Percentiles rank a stretch among this genome's conserved stretches.
These are phyloP conservation scores for Aquanectria penicillioides DNA, from an alignment of 2,329 filamentous ascomycete species.

Conservation along the genomic window DNA sequence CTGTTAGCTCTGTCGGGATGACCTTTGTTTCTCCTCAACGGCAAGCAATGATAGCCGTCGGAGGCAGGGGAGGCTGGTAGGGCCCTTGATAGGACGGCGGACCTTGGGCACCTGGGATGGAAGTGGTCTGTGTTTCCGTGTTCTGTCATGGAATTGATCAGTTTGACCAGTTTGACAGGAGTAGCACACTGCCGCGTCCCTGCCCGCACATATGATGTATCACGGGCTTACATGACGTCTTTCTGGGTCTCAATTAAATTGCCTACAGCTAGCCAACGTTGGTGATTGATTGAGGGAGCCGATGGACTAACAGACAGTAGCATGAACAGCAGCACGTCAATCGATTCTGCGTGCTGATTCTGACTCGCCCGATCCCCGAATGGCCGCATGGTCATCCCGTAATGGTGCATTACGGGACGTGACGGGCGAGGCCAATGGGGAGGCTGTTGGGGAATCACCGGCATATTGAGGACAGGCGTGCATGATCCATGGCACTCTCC, in stretches of 20 bases:
- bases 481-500: conserved; percentile 20
- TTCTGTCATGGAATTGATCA: too few species aligned
- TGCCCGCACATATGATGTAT: neutral
- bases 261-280: neutral
- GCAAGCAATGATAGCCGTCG: neutral
- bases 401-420: conserved; percentile 8
- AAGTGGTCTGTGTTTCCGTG: too few species aligned
- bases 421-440: conserved; percentile 12
- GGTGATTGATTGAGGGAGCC: conserved; percentile 11
- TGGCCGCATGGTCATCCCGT: conserved; percentile 16
- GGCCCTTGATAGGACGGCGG: neutral
- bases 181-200: neutral
- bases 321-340: conserved; percentile 12
- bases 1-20: neutral
- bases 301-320: neutral
- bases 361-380: conserved; percentile 22
- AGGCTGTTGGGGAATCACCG: conserved; percentile 7
- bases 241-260: conserved; percentile 7
- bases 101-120: too few species aligned
- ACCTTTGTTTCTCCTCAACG: neutral
- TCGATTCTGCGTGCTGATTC: conserved; percentile 5
- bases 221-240: neutral
- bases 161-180: too few species aligned
- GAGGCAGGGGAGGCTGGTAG: neutral
- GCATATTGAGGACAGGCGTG: conserved; percentile 18